Percentiles rank a stretch among this genome's conserved stretches.
Evolutionary conservation across 1,284 basidiomycete species (phyloP).

Genomic region (Malassezia caprae): DNA sequence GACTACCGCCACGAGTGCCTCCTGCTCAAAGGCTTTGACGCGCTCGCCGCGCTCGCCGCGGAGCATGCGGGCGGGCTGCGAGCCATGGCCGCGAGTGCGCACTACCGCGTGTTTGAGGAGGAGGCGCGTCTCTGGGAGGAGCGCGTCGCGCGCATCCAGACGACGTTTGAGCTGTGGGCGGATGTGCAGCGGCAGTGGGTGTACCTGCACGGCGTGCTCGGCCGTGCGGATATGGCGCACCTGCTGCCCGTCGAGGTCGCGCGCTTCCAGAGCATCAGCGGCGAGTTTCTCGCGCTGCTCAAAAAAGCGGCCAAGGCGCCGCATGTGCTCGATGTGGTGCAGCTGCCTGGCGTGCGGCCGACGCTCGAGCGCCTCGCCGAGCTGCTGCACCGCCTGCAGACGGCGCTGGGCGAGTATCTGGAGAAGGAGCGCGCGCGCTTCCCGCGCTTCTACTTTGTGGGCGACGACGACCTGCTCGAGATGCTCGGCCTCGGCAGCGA

Average conservation of each 20-base stretch:
- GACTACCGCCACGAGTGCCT: constrained; percentile 99
- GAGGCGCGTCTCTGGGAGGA: constrained; percentile 51
- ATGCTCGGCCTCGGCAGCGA: constrained; percentile 99
- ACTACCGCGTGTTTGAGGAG: constrained; percentile 50
- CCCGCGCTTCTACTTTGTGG: constrained; percentile 99
- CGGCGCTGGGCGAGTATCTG: constrained; percentile 95
- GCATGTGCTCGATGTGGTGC: constrained; percentile 90
- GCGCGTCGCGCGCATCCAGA: constrained; percentile 49
- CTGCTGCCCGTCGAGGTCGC: constrained; percentile 91
- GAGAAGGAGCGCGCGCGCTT: constrained; percentile 83
- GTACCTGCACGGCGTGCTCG: constrained; percentile 96
- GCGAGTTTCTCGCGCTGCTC: constrained; percentile 96
- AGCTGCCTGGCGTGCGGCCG: constrained; percentile 91
- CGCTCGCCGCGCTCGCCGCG: constrained; percentile 54
- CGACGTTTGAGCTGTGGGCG: constrained; percentile 97
- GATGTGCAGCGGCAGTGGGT: constrained; percentile 99
- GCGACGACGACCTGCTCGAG: constrained; percentile 95
- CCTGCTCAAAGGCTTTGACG: constrained; percentile 84
- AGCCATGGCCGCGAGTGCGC: constrained; percentile 60
- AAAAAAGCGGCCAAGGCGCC: constrained; percentile 99
- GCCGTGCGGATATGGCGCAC: constrained; percentile 75
- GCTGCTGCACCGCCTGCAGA: constrained; percentile 93
- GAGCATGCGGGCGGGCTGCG: constrained; percentile 80
- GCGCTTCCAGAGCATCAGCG: constrained; percentile 96
- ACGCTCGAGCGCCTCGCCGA: constrained; percentile 92